Conservation (phyloP, 2,329 filamentous ascomycete genomes). For the Helotiales sp. region DNA sequence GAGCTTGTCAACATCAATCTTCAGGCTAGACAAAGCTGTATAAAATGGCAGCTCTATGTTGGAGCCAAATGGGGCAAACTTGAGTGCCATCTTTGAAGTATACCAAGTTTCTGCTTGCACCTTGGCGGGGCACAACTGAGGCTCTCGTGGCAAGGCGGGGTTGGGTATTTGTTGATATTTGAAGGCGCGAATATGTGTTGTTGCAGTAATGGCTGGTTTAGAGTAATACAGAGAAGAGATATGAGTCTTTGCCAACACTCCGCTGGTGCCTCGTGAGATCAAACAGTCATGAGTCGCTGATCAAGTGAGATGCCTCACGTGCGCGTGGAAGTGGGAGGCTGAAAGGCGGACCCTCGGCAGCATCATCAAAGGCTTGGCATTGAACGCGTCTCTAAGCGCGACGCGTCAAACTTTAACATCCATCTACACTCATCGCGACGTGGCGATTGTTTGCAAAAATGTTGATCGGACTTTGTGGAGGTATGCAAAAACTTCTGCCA, state of each 20-base stretch:
- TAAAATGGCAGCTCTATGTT: constrained; percentile 97
- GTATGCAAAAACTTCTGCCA: constrained; percentile 41
- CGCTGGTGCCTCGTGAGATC: not conserved
- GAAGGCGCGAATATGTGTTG: not conserved
- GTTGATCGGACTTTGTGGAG: constrained; percentile 77
- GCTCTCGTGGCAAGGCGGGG: not conserved
- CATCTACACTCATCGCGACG: not conserved
- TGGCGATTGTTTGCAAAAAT: constrained; percentile 42
- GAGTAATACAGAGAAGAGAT: not conserved
- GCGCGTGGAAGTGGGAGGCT: not conserved
- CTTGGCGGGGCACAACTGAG: not conserved
- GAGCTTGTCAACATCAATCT: constrained; percentile 96
- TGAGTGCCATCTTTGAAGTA: constrained; percentile 44
- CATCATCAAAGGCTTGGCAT: not conserved
- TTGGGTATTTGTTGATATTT: not conserved
- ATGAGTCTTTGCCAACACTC: not conserved
- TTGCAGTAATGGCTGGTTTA: not conserved
- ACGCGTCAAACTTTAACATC: not conserved
- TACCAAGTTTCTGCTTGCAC: constrained; percentile 3
- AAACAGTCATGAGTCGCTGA: not conserved
- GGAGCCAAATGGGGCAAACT: constrained; percentile 88
- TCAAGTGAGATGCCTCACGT: constrained; percentile 1
- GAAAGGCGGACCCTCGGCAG: not conserved
- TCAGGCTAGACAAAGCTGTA: constrained; percentile 83
- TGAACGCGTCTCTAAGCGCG: not conserved